Percentiles rank a stretch among this genome's conserved stretches.
Evolutionary conservation across 768 basidiomycete species (phyloP).

Genomic region (Agaricus blazei): DNA sequence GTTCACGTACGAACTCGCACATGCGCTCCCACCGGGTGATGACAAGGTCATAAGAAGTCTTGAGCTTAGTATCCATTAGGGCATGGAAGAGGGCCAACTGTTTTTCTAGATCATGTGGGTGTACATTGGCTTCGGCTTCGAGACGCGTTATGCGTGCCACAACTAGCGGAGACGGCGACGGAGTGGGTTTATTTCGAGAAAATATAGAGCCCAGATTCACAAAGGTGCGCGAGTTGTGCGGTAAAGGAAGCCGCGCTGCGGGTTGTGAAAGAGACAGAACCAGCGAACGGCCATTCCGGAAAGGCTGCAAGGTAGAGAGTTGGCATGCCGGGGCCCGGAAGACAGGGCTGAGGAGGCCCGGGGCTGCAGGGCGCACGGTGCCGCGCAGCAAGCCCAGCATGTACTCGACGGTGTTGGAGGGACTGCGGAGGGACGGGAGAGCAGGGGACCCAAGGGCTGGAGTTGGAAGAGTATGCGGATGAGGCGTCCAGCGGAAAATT

Average conservation of each 20-base stretch:
- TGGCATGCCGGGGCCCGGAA: conserved; percentile 12
- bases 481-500: conserved; percentile 10
- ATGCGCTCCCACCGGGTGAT: conserved; percentile 80
- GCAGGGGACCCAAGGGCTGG: conserved; percentile 1
- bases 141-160: conserved; percentile 68
- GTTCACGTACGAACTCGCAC: conserved; percentile 69
- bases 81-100: conserved; percentile 70
- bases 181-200: conserved; percentile 38
- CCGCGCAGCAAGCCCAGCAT: conserved; percentile 11
- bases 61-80: conserved; percentile 57
- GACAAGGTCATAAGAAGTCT: conserved; percentile 65
- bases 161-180: conserved; percentile 55
- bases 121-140: conserved; percentile 73
- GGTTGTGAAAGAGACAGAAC: conserved; percentile 10
- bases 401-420: neutral
- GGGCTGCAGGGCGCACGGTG: conserved; percentile 8
- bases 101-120: conserved; percentile 62
- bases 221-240: conserved; percentile 19
- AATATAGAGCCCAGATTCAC: conserved; percentile 42
- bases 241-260: conserved; percentile 14
- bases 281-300: neutral
- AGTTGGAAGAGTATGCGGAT: conserved; percentile 1
- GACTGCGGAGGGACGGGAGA: neutral
- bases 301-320: conserved; percentile 5
- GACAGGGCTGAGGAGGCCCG: conserved; percentile 1